Evolutionary conservation across 148 eudicot genomes (phyloP), one percentile per base, ranked within the genome.

Genomic region (Pharnaceum exiguum): DNA sequence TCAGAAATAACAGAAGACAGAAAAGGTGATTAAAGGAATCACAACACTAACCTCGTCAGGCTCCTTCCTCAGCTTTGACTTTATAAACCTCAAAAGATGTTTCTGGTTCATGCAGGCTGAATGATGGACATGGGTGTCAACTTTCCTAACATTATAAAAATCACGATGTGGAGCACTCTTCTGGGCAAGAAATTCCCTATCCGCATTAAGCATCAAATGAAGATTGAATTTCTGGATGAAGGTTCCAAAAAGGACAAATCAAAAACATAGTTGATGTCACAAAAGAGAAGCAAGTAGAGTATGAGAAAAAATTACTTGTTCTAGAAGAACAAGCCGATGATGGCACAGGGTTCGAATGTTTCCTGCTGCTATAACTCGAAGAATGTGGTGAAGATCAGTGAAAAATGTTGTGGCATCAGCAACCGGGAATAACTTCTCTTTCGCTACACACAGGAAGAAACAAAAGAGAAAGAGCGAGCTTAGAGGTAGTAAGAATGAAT

Each of bases 71-170:
- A 88, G 73, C 82, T 93, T 93, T 45, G 96, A 93, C 73, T 93
- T 93, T 29, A 93, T 93, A 63, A 93, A 93, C 77, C 98, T 85
- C 70, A 93, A 70, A 58, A 93, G 88, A 85, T 93, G 98, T 66
- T 93, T 93, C 76, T 93, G 98, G 69, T 93, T 93, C 99, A 94
- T 94, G 84, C 99, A 94, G 46, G 99, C 99, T 9, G 99, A 94
- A 80, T 94, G 99, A 73, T 94, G 99, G 66, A 94, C 99, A 53
- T 94, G 99, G 0, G 99, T 94, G 43, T 94, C 99, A 63, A 94
- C 99, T 79, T 94, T 94, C 74, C 99, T 76, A 42, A 94, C 99
- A 80, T 94, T 94, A 55, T 94, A 94, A 49, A 94, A 94, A 68
- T 94, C 99, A 61, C 99, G 86, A 80, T 94, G 99, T 46, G 99